phyloP scores from a whole-genome alignment of 495 filamentous ascomycete species.

The Terfezia boudieri region DNA sequence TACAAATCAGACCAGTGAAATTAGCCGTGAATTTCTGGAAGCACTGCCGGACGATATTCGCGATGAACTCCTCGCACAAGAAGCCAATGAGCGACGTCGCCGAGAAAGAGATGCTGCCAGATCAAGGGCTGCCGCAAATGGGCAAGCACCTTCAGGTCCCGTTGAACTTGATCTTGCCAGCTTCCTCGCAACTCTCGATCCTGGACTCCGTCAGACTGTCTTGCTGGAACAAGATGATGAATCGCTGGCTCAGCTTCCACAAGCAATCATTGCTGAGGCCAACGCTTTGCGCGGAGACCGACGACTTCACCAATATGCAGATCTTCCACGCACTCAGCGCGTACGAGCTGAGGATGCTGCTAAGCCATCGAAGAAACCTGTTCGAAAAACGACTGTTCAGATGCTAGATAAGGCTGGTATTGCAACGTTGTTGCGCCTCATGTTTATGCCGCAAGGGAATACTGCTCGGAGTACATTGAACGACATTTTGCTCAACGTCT shows the following conservation, averaged over 20 bases:
- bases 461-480: slow-evolving; percentile 60
- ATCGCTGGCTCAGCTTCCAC: slow-evolving; percentile 60
- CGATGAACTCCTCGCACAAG: slow-evolving; percentile 70
- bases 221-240: slow-evolving; percentile 83
- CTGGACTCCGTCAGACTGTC: slow-evolving; percentile 60
- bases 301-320: slow-evolving; percentile 35
- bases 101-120: slow-evolving; percentile 60
- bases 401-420: slow-evolving; percentile 93
- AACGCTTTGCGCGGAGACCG: slow-evolving; percentile 44
- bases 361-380: slow-evolving; percentile 36
- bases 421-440: slow-evolving; percentile 77
- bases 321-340: slow-evolving; percentile 26
- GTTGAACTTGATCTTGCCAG: slow-evolving; percentile 85
- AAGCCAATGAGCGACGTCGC: slow-evolving; percentile 69
- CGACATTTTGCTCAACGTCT: slow-evolving; percentile 67
- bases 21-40: slow-evolving; percentile 83
- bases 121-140: slow-evolving; percentile 31
- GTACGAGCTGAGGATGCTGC: slow-evolving; percentile 25
- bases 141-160: slow-evolving; percentile 33
- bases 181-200: slow-evolving; percentile 65
- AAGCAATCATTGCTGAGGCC: slow-evolving; percentile 65
- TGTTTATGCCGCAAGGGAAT: slow-evolving; percentile 85
- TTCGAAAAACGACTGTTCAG: slow-evolving; percentile 63
- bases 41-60: slow-evolving; percentile 79
- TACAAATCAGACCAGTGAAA: slow-evolving; percentile 52